Percentiles rank a stretch among this genome's conserved stretches.
These are phyloP conservation scores for Phoma herbarum DNA, from an alignment of 2,329 filamentous ascomycete species.

Conservation along the genomic window DNA sequence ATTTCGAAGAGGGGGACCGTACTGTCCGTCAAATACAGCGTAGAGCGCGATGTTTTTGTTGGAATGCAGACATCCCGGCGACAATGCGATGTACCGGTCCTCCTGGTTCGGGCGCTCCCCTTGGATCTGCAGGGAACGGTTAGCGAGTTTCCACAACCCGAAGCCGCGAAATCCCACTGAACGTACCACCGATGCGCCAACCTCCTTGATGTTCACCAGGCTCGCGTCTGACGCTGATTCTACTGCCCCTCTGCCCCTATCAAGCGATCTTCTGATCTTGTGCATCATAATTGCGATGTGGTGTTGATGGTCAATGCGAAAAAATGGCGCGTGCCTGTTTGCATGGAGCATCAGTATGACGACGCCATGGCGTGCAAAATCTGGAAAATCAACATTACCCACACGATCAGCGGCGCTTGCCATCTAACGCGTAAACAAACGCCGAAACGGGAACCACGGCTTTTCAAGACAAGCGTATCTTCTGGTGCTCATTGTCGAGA, in stretches of 20 bases:
- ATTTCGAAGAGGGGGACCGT: conserved; percentile 8
- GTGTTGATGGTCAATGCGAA: conserved; percentile 9
- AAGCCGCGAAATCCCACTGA: conserved; percentile 3
- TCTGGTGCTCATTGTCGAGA: background rate
- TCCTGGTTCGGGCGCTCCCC: conserved; percentile 35
- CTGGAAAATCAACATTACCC: conserved; percentile 4
- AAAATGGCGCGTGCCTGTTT: background rate
- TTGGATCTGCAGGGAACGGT: conserved; percentile 31
- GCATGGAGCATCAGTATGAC: conserved; percentile 18
- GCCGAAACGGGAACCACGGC: background rate
- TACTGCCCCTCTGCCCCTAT: conserved; percentile 11
- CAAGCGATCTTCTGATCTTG: conserved; percentile 16
- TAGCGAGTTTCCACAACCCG: conserved; percentile 25
- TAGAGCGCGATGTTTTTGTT: conserved; percentile 36
- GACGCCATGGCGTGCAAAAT: conserved; percentile 32
- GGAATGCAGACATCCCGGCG: conserved; percentile 30
- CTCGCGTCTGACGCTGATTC: background rate
- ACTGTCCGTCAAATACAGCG: conserved; percentile 40
- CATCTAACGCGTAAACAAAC: background rate
- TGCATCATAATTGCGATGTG: conserved; percentile 24
- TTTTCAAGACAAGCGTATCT: background rate
- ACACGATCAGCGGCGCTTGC: conserved; percentile 5
- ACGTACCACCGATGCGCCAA: conserved; percentile 18
- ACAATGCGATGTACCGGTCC: conserved; percentile 32
- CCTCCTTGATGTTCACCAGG: conserved; percentile 9